Evolutionary conservation across 139 green algal genomes (phyloP), one percentile per base, ranked within the genome.

Genomic region (Chlorella sp.): DNA sequence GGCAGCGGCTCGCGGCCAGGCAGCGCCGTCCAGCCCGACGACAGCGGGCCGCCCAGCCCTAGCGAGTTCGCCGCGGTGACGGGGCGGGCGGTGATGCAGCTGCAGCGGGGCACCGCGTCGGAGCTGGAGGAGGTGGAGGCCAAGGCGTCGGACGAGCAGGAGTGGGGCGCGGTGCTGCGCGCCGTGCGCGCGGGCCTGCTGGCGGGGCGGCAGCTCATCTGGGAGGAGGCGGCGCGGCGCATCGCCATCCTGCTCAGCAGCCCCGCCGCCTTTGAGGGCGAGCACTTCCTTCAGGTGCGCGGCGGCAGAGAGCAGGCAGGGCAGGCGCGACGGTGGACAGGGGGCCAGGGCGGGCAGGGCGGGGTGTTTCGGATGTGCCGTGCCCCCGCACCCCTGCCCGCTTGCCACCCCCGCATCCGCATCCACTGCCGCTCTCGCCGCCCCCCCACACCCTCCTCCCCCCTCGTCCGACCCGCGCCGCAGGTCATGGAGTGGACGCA

Each of bases 401-500:
- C n/a, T n/a, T n/a, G n/a, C n/a, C n/a, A n/a, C n/a, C n/a, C n/a
- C n/a, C n/a, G n/a, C n/a, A n/a, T 31, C 46, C n/a, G 19, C 48
- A 12, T 69, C 8, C 62, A 73, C 15, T 36, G 17, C 9, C 27
- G 35, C 51, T 17, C 12, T 36, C 42, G 9, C 9, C 41, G 5
- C 19, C 3, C 21, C 25, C 31, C 17, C 31, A 29, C 33, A 40
- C 8, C 40, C 6, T 21, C 43, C 17, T 59, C 2, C 38, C 55
- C 23, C 29, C 31, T 61, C 8, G 7, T 51, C 3, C 15, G 25
- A 9, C 2, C 1, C 12, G 2, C 8, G 31, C 17, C 36, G 14
- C 81, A 89, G 80, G 84, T 89, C 27, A 66, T 87, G 78, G 81
- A 85, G 12, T 89, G 84, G 84, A 89, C 79, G 35, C 77, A 87